Base-by-base conservation (phyloP, 176 grass and related monocot genomes). In the Paspalum notatum region DNA sequence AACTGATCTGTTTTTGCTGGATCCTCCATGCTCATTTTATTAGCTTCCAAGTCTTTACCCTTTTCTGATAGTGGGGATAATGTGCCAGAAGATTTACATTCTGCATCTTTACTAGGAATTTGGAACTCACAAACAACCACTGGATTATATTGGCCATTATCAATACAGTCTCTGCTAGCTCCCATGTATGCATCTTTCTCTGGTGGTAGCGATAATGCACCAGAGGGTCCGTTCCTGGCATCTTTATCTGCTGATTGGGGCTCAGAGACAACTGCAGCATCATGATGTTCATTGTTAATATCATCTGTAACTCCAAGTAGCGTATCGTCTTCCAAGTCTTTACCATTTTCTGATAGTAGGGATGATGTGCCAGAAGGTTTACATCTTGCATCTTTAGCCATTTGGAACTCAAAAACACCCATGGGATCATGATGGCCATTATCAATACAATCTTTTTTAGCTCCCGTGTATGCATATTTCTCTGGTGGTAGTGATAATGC, bases 301-400 rank as follows among this genome's bases (percentile, higher is more conserved):
- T 57, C 71, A 83, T 90, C 74, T 51, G 78, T 45, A 9, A 42
- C 68, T 72, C 59, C 81, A 62, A 84, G 52, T 46, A 88, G 62
- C 86, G 80, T 59, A 14, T 78, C 75, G 52, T 8, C 80, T 80
- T 80, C 50, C 24, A 72, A 78, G 38, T 44, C 20, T 47, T 37
- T 60, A 72, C 27, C 73, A 8, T 66, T 81, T 57, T 50, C 65
- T 49, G 72, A 32, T 63, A 42, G 62, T 53, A 85, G 56, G 1
- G 48, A 65, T 16, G 66, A 52, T 72, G 72, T 2, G 51, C 49
- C 49, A 76, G 71, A 68, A 59, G 64, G 20, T 55, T 27, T 26
- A 68, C 67, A 50, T 24, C 64, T 43, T 41, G 49, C 51, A 59
- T 78, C 44, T 8, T 70, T 70, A 40, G 16, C 66, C 20, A 13